phyloP scores from a whole-genome alignment of 257 asterid genomes.

The Cruciata laevipes region DNA sequence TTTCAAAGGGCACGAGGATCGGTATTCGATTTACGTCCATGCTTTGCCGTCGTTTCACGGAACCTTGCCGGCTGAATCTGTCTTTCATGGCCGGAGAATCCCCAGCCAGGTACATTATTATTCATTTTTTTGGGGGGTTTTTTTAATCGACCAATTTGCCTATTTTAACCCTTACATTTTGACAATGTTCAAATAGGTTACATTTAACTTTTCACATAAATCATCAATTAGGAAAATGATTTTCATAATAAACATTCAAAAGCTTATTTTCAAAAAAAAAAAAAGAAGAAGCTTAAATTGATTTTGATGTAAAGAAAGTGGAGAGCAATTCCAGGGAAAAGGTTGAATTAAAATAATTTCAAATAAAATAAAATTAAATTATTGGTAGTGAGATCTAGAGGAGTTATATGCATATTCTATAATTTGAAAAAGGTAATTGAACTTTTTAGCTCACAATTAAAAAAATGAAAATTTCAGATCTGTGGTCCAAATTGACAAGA shows the following conservation, averaged over 20 bases:
- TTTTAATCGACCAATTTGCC: not conserved
- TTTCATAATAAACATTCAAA: no score
- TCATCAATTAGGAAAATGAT: no score
- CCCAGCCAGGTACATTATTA: slow-evolving; percentile 67
- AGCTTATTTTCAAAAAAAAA: no score
- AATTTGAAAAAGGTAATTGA: no score
- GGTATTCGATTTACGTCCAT: slow-evolving; percentile 62
- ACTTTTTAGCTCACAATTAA: no score
- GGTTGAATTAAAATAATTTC: not conserved
- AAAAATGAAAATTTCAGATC: not conserved
- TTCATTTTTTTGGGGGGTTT: not conserved
- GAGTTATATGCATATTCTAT: not conserved
- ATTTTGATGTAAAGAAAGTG: not conserved
- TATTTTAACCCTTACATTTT: not conserved
- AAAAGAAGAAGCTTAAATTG: not conserved
- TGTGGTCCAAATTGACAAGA: not conserved
- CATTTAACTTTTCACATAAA: no score
- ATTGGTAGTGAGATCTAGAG: not conserved
- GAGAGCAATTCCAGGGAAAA: not conserved
- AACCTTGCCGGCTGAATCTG: slow-evolving; percentile 30
- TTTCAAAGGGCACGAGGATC: slow-evolving; percentile 47
- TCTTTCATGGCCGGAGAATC: slow-evolving; percentile 55
- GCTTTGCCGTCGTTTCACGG: slow-evolving; percentile 42
- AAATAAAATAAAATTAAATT: no score
- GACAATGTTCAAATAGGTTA: no score